Evolutionary conservation across 805 yeast genomes (phyloP).

Genomic region (Ogataea parapolymorpha): DNA sequence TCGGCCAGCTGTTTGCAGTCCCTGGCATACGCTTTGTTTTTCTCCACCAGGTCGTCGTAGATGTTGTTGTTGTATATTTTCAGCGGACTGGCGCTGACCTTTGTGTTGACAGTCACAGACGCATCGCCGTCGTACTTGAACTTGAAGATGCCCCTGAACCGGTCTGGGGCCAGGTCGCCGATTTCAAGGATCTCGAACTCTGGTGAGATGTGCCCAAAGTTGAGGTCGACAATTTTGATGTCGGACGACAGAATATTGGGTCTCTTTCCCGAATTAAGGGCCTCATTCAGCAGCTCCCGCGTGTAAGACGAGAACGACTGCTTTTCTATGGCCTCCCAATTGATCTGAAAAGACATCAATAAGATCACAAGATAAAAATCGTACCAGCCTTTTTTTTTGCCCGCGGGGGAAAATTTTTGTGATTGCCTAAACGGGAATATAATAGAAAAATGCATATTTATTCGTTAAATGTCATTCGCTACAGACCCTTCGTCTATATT

Average conservation of each 20-base stretch:
- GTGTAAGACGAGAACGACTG: conserved; percentile 62
- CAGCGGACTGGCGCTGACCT: conserved; percentile 81
- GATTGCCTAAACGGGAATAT: conserved; percentile 9
- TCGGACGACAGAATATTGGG: conserved; percentile 70
- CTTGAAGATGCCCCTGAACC: conserved; percentile 80
- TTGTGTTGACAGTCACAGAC: conserved; percentile 67
- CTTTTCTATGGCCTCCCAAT: conserved; percentile 72
- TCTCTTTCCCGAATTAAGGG: conserved; percentile 68
- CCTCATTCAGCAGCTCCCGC: conserved; percentile 61
- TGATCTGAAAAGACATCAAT: conserved; percentile 70
- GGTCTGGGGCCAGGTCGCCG: conserved; percentile 73
- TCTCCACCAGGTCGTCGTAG: conserved; percentile 27
- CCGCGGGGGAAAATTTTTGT: conserved; percentile 7
- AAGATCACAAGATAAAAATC: conserved; percentile 2
- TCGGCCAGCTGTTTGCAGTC: conserved; percentile 34
- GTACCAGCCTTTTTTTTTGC: conserved; percentile 7
- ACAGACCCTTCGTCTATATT: conserved; percentile 3
- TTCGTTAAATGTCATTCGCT: conserved; percentile 1
- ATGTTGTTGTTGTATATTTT: conserved; percentile 51
- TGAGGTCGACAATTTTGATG: conserved; percentile 62
- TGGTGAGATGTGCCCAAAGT: conserved; percentile 74
- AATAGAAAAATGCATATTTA: background rate
- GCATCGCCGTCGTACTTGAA: conserved; percentile 75
- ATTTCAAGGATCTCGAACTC: conserved; percentile 74
- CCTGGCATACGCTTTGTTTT: conserved; percentile 25